Conservation (phyloP, 2,329 filamentous ascomycete species). For the Penicillium sp. region DNA sequence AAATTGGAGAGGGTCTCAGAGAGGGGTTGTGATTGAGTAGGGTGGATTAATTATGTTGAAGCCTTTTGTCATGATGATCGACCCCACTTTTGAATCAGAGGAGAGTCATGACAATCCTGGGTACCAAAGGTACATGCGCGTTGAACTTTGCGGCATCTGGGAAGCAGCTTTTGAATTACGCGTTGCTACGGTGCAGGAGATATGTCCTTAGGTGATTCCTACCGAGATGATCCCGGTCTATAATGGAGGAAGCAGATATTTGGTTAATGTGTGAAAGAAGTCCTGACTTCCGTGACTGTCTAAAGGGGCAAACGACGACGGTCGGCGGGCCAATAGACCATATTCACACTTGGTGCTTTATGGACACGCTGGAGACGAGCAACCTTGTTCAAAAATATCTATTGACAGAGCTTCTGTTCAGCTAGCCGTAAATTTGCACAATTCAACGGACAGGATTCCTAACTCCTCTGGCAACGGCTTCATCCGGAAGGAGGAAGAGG, state of each 20-base stretch:
- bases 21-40: background rate
- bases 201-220: slow-evolving; percentile 2
- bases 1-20: background rate
- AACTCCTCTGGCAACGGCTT: too few species aligned
- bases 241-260: slow-evolving; percentile 4
- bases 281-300: background rate
- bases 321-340: too few species aligned
- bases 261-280: slow-evolving; percentile 3
- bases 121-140: slow-evolving; percentile 7
- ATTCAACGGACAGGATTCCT: too few species aligned
- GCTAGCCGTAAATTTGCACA: too few species aligned
- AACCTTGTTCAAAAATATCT: too few species aligned
- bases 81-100: background rate
- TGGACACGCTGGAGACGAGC: too few species aligned
- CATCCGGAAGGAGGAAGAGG: too few species aligned
- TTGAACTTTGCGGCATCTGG: slow-evolving; percentile 1
- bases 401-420: too few species aligned
- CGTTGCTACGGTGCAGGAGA: slow-evolving; percentile 1
- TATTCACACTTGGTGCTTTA: too few species aligned
- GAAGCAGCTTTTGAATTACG: slow-evolving; percentile 1
- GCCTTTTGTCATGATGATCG: slow-evolving; percentile 2
- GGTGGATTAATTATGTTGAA: slow-evolving; percentile 3
- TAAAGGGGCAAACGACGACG: too few species aligned
- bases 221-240: slow-evolving; percentile 4
- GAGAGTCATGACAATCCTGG: slow-evolving; percentile 5